A percentile compares a stretch with the other conserved stretches of the same genome.
These are phyloP conservation scores for Physcia stellaris DNA, from an alignment of 495 filamentous ascomycete species.

Conservation along the genomic window DNA sequence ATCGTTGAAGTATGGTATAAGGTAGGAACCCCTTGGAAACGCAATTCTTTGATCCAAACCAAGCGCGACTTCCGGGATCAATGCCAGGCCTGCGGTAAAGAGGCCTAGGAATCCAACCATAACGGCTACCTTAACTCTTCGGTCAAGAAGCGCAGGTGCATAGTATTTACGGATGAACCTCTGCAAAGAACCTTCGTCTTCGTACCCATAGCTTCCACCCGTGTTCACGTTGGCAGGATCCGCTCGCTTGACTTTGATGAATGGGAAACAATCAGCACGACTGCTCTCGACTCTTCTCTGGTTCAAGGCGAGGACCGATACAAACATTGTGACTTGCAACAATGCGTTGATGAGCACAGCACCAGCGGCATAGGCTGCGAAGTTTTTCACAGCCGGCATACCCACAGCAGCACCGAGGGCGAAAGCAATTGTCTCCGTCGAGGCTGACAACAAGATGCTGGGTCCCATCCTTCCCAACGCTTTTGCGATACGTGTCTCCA, in stretches of 20 bases:
- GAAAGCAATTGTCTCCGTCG: constrained; percentile 88
- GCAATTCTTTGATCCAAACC: constrained; percentile 91
- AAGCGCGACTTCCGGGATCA: constrained; percentile 72
- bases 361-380: constrained; percentile 89
- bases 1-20: constrained; percentile 91
- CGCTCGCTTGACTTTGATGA: constrained; percentile 57
- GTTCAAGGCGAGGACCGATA: constrained; percentile 80
- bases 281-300: constrained; percentile 73
- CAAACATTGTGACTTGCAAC: constrained; percentile 90
- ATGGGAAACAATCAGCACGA: constrained; percentile 90
- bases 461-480: constrained; percentile 90
- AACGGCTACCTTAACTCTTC: constrained; percentile 60
- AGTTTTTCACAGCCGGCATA: constrained; percentile 96
- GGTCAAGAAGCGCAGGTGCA: constrained; percentile 66
- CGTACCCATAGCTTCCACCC: constrained; percentile 41
- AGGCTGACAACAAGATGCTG: constrained; percentile 87
- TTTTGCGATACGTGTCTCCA: constrained; percentile 72
- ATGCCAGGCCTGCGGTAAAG: constrained; percentile 69
- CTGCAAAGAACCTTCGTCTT: constrained; percentile 71
- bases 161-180: constrained; percentile 79
- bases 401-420: constrained; percentile 83
- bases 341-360: constrained; percentile 95
- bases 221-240: constrained; percentile 35
- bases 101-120: constrained; percentile 72
- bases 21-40: constrained; percentile 80